Conservation (phyloP, 371 early-diverging fungal species). For the Mortierella sp. region DNA sequence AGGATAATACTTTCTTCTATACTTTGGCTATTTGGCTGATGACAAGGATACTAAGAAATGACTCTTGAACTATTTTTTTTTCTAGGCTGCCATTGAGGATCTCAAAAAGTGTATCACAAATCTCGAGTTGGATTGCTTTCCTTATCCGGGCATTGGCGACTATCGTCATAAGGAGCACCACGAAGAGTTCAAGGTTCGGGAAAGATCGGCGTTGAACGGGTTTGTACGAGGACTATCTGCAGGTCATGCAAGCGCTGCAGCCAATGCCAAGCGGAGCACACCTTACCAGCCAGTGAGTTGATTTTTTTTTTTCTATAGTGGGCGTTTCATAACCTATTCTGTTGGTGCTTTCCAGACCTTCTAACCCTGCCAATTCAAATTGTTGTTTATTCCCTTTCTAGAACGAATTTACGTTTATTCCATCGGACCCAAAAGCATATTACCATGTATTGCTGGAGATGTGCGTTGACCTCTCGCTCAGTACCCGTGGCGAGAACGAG, state of each 20-base stretch:
- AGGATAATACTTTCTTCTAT: neutral
- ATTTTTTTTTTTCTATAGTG: too few relatives aligned
- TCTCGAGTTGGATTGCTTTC: conserved; percentile 36
- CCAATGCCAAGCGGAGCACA: too few relatives aligned
- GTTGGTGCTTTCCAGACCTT: neutral
- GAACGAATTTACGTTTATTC: conserved; percentile 63
- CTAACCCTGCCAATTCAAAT: neutral
- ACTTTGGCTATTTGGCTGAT: neutral
- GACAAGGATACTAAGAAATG: neutral
- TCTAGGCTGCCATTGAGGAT: conserved; percentile 47
- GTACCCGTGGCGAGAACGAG: conserved; percentile 59
- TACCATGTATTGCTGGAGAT: conserved; percentile 66
- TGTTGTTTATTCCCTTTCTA: neutral
- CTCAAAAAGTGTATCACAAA: conserved; percentile 42
- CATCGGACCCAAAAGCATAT: conserved; percentile 65
- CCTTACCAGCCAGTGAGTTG: too few relatives aligned
- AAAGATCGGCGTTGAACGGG: conserved; percentile 38
- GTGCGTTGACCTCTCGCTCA: conserved; percentile 67
- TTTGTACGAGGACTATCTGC: conserved; percentile 38
- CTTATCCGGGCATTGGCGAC: conserved; percentile 43
- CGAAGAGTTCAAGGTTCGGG: conserved; percentile 47
- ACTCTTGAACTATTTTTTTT: neutral
- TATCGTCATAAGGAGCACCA: conserved; percentile 48
- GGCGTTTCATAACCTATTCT: too few relatives aligned
- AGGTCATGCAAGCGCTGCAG: conserved; percentile 13